Base-by-base conservation (phyloP, 176 grass and related monocot species). In the Poa annua region DNA sequence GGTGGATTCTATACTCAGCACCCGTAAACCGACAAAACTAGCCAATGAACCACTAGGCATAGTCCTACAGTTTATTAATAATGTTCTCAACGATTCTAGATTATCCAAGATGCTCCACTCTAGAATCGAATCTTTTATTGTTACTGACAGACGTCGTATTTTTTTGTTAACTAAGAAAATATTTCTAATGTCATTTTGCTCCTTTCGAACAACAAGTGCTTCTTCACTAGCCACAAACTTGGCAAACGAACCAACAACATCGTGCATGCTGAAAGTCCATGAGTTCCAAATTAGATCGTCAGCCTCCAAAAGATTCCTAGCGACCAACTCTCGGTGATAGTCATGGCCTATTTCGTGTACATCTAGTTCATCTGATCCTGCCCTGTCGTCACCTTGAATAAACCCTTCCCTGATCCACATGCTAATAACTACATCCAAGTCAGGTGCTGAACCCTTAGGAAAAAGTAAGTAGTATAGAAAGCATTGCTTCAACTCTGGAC, bases 231-330 rank as follows among this genome's bases (percentile, higher is more conserved):
- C 8, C 19, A 85, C 60, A 9, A 13, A 50, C 22, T 78, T 8
- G 38, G 83, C 83, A 79, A 85, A 85, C 0, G 64, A 35, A 1
- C 65, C 8, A 3, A 85, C 38, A 0, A 78, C 64, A 48, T 85
- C 71, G 21, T 74, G 71, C 71, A 74, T 19, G 14, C 14, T 51
- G 49, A 16, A 51, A 51, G 3, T 16, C 49, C 49, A 51, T 4
- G 3, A 3, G 17, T n/a, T 6, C 17, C 17, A 55, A 20, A 55
- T 3, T n/a, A 6, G 6, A n/a, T 55, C 2, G 3, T 55, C 53
- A 0, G 19, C 53, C 53, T 74, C 71, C 7, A 74, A 8, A 51
- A 74, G 71, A 32, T 51, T 74, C 7, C 71, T 19, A 1, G 2
- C n/a, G 0, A 26, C 47, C 5, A 74, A 74, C 10, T 74, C 71